phyloP scores from a whole-genome alignment of 495 filamentous ascomycete genomes.

The Aspergillus conjunctus region DNA sequence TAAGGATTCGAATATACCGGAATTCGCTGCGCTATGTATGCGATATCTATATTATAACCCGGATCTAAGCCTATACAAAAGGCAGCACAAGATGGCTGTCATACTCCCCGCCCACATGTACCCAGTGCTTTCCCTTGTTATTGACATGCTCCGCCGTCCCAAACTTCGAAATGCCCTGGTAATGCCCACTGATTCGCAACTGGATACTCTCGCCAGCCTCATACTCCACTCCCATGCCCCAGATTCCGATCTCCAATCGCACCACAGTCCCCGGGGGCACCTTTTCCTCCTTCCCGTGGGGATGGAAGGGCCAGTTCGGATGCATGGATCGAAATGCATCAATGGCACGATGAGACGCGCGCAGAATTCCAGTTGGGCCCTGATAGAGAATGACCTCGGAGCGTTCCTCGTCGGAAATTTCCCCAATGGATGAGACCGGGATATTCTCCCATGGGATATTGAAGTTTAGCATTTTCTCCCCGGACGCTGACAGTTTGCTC shows the following conservation, averaged over 20 bases:
- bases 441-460: conserved; percentile 35
- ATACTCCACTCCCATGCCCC: conserved; percentile 37
- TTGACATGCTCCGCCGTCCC: conserved; percentile 6
- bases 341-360: conserved; percentile 37
- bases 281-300: conserved; percentile 36
- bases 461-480: conserved; percentile 34
- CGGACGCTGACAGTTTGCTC: conserved; percentile 39
- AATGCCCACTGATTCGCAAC: conserved; percentile 25
- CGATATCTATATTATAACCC: too few relatives aligned
- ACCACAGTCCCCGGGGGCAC: conserved; percentile 38
- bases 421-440: conserved; percentile 19
- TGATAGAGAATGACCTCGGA: conserved; percentile 31
- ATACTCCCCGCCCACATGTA: conserved; percentile 17
- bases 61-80: conserved; percentile 20
- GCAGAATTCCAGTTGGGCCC: conserved; percentile 37
- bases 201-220: conserved; percentile 32
- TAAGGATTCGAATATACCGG: too few relatives aligned
- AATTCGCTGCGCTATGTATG: too few relatives aligned
- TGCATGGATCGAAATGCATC: conserved; percentile 27
- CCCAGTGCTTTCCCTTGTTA: conserved; percentile 14
- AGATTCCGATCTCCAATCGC: conserved; percentile 37
- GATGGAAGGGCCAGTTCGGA: conserved; percentile 36
- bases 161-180: conserved; percentile 16
- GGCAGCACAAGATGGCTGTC: conserved; percentile 16
- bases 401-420: conserved; percentile 31